Evolutionary conservation across 2,329 filamentous ascomycete species (phyloP).

Genomic region (Aspergillus fischeri): DNA sequence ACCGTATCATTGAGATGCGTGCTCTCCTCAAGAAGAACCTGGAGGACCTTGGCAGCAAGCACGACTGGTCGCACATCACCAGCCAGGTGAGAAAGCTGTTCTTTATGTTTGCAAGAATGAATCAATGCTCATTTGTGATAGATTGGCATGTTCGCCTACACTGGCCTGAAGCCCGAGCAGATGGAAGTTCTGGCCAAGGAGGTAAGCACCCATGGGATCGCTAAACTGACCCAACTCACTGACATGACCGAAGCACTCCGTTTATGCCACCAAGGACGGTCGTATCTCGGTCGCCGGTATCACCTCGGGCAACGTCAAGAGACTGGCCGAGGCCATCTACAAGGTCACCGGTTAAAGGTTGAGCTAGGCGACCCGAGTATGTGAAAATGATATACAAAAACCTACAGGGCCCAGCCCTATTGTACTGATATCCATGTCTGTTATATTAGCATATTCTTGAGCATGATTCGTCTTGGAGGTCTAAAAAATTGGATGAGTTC

Average conservation of each 20-base stretch:
- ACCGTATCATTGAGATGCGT: slow-evolving; percentile 98
- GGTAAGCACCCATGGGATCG: slow-evolving; percentile 38
- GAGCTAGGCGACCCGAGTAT: background rate
- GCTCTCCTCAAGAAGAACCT: slow-evolving; percentile 90
- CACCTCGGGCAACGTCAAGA: slow-evolving; percentile 47
- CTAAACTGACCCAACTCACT: slow-evolving; percentile 4
- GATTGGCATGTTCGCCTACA: slow-evolving; percentile 99
- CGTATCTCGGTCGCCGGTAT: slow-evolving; percentile 50
- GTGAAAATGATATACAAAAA: slow-evolving; percentile 5
- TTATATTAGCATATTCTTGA: background rate
- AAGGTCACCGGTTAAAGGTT: slow-evolving; percentile 45
- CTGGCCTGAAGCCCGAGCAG: slow-evolving; percentile 82
- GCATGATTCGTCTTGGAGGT: background rate
- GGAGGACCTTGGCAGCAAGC: slow-evolving; percentile 89
- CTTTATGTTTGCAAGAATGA: background rate
- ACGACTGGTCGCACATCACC: slow-evolving; percentile 99
- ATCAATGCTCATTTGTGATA: slow-evolving; percentile 21
- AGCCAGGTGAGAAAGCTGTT: slow-evolving; percentile 55
- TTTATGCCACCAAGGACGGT: slow-evolving; percentile 84
- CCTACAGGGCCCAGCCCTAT: background rate
- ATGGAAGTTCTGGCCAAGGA: slow-evolving; percentile 91
- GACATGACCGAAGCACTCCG: slow-evolving; percentile 62
- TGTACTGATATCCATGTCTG: background rate
- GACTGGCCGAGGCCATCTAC: slow-evolving; percentile 49
- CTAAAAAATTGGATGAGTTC: background rate